Percentiles rank a stretch among this genome's conserved stretches.
phyloP scores from a whole-genome alignment of 2,329 filamentous ascomycete genomes.

The Pestalotiopsis sp. region DNA sequence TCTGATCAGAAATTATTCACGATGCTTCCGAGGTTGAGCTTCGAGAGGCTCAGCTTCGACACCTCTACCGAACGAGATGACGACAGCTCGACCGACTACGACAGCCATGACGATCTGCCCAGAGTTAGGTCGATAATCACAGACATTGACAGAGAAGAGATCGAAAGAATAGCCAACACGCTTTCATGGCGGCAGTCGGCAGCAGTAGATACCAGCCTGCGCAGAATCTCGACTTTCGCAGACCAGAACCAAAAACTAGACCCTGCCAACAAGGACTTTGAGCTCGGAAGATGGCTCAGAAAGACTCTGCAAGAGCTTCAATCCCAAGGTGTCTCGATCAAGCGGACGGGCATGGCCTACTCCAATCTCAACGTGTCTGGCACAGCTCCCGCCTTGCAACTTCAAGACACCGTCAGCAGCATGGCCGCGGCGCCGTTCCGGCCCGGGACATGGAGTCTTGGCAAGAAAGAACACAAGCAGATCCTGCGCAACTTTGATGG shows the following conservation, averaged over 20 bases:
- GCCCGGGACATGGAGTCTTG: conserved; percentile 53
- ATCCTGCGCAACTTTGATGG: conserved; percentile 68
- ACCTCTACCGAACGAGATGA: neutral
- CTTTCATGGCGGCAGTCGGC: neutral
- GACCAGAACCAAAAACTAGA: conserved; percentile 34
- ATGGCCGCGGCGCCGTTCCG: conserved; percentile 58
- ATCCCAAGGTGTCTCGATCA: conserved; percentile 54
- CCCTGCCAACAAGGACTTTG: conserved; percentile 38
- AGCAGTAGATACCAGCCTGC: neutral
- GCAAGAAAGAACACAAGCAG: conserved; percentile 49
- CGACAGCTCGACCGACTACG: conserved; percentile 2
- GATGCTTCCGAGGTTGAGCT: neutral
- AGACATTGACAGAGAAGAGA: neutral
- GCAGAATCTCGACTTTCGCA: neutral
- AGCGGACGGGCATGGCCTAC: conserved; percentile 61
- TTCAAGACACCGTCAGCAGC: conserved; percentile 67
- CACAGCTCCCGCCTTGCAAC: conserved; percentile 64
- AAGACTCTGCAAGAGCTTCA: conserved; percentile 43
- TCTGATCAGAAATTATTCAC: neutral
- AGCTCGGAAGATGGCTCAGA: conserved; percentile 41
- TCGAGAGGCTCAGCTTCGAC: neutral
- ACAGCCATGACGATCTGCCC: neutral
- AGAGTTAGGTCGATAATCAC: conserved; percentile 1
- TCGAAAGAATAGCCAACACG: neutral
- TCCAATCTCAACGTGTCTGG: conserved; percentile 67